Evolutionary conservation across 1,284 basidiomycete species (phyloP), one percentile per base, ranked within the genome.

Genomic region (Malassezia psittaci): DNA sequence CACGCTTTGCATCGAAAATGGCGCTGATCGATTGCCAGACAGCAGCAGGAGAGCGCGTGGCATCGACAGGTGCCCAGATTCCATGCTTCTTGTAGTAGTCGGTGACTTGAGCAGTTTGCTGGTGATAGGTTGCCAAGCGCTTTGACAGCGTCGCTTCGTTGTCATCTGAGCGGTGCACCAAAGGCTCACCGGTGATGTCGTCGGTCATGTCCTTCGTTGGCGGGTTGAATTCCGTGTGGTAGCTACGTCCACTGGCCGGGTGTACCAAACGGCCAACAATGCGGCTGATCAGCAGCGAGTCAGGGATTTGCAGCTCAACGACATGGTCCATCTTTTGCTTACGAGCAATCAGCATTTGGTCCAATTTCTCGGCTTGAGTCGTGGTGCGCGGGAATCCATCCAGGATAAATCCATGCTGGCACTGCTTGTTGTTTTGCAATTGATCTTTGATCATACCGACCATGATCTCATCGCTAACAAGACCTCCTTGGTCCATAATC

Each of bases 301-400:
- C 93, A 63, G 88, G 85, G 74, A 98, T 91, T 75, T 85, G 81
- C 60, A 98, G 83, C 76, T 98, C 86, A 46, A 96, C 83, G 56
- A 90, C 91, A 53, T 85, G 85, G 79, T 96, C 86, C 46, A 98
- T 81, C 52, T 75, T 68, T 79, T 96, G 89, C 68, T 86, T 83
- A 73, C 88, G 85, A 13, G 73, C 76, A 18, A 79, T 74, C 47
- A 98, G 83, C 93, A 98, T 96, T 62, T 79, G 78, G 76, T 96
- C 93, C 61, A 98, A 84, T 78, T 96, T 98, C 78, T 90, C 83
- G 5, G 93, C 94, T 75, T 98, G 94, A n/a, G 87, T 85, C 39
- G 96, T 89, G 13, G 93, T 98, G 48, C 94, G 87, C 35, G 93
- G 93, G 83, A 98, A 98, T 18, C 93, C 93, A 73, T 98, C 93